A percentile compares a stretch with the other conserved stretches of the same genome.
phyloP scores from a whole-genome alignment of 345 rosid genomes.

The Cardiospermum halicacabum region DNA sequence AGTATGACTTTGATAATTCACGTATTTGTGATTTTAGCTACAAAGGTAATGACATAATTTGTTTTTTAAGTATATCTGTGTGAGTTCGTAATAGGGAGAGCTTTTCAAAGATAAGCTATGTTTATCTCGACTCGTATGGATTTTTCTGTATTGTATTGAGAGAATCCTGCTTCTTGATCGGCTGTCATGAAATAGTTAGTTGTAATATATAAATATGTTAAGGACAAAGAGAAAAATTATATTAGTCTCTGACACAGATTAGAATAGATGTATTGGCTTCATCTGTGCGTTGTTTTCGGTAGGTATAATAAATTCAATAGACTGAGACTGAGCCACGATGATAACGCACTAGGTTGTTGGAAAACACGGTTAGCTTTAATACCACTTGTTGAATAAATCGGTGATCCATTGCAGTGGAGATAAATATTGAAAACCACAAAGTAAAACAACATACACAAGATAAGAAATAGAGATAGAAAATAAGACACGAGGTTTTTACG shows the following conservation, averaged over 20 bases:
- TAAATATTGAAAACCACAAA: too few relatives aligned
- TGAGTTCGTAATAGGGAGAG: neutral
- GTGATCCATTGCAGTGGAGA: too few relatives aligned
- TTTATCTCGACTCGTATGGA: neutral
- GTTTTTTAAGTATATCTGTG: too few relatives aligned
- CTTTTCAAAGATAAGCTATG: neutral
- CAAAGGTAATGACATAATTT: too few relatives aligned
- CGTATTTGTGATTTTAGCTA: too few relatives aligned
- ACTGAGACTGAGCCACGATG: too few relatives aligned
- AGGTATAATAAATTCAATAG: neutral
- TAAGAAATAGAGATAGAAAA: too few relatives aligned
- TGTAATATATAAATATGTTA: neutral
- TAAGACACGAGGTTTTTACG: too few relatives aligned
- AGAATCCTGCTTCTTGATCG: neutral
- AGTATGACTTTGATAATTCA: neutral
- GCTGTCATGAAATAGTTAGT: neutral
- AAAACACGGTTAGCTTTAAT: too few relatives aligned
- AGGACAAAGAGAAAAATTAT: neutral
- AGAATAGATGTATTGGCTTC: conserved; percentile 1
- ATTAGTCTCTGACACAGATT: neutral
- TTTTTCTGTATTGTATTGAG: neutral
- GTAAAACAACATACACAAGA: too few relatives aligned
- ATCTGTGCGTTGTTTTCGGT: neutral
- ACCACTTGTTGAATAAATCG: too few relatives aligned
- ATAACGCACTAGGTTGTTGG: too few relatives aligned